Conservation (phyloP, 208 protist species). For the Crithidia mellificae region DNA sequence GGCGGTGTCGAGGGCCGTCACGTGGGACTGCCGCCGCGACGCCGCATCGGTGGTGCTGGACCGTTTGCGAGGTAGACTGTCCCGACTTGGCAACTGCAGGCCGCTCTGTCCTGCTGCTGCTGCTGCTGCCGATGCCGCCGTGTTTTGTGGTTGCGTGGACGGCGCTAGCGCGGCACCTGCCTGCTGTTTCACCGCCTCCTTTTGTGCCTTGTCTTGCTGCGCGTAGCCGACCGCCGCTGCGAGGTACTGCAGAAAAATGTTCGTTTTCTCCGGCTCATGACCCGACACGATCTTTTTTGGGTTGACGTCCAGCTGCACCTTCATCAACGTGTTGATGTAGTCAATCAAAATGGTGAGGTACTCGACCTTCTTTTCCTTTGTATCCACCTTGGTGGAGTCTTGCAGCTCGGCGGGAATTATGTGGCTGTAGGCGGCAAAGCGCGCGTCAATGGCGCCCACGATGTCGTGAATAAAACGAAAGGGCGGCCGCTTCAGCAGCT, state of each 20-base stretch:
- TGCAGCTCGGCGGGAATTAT: slow-evolving; percentile 61
- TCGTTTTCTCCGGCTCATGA: slow-evolving; percentile 87
- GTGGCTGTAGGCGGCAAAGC: slow-evolving; percentile 74
- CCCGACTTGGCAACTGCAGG: slow-evolving; percentile 20
- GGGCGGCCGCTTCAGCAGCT: slow-evolving; percentile 85
- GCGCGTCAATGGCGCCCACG: slow-evolving; percentile 66
- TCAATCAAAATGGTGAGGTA: slow-evolving; percentile 76
- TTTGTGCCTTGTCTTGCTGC: slow-evolving; percentile 73
- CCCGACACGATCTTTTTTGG: slow-evolving; percentile 90
- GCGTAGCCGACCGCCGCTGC: slow-evolving; percentile 77
- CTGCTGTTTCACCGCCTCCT: slow-evolving; percentile 14
- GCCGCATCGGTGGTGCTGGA: slow-evolving; percentile 1
- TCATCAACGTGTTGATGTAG: slow-evolving; percentile 72
- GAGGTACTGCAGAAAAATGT: slow-evolving; percentile 83
- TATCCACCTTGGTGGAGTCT: slow-evolving; percentile 62
- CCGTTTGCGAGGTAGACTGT: slow-evolving; percentile 35
- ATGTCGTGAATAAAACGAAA: slow-evolving; percentile 93
- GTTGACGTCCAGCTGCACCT: slow-evolving; percentile 72
- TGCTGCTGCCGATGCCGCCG: background rate
- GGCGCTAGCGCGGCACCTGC: slow-evolving; percentile 1
- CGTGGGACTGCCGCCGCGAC: slow-evolving; percentile 1
- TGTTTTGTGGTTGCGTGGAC: slow-evolving; percentile 6
- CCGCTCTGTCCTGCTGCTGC: background rate
- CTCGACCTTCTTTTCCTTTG: slow-evolving; percentile 89
- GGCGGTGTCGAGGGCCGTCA: slow-evolving; percentile 10